Evolutionary conservation across 495 filamentous ascomycete genomes (phyloP).

Genomic region (Hypoxylon fragiforme): DNA sequence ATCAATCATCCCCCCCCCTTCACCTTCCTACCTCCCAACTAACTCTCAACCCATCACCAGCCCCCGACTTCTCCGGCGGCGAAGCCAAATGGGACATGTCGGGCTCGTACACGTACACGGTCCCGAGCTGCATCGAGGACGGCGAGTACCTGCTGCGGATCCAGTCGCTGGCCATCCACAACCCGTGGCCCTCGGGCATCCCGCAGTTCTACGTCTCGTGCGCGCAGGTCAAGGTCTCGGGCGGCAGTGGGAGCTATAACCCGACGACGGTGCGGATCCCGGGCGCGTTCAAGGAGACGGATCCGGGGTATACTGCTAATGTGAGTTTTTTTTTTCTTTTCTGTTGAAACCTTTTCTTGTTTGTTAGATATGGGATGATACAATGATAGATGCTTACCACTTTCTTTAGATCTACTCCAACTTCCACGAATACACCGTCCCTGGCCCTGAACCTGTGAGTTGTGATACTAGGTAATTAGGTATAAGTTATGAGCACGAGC

Average conservation of each 20-base stretch:
- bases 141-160: conserved; percentile 60
- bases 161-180: conserved; percentile 58
- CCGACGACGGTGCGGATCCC: conserved; percentile 52
- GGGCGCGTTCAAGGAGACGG: conserved; percentile 50
- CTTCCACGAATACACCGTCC: conserved; percentile 34
- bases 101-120: conserved; percentile 47
- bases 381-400: background rate
- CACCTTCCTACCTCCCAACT: background rate
- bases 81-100: conserved; percentile 28
- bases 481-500: background rate
- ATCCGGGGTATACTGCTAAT: conserved; percentile 49
- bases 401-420: conserved; percentile 30
- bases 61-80: conserved; percentile 39
- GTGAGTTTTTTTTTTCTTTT: conserved; percentile 22
- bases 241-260: conserved; percentile 37
- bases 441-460: conserved; percentile 35
- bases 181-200: conserved; percentile 43
- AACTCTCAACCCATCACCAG: conserved; percentile 15
- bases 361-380: background rate
- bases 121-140: conserved; percentile 49
- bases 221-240: conserved; percentile 38
- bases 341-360: background rate
- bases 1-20: background rate
- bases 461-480: background rate
- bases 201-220: conserved; percentile 40